Evolutionary conservation across 495 filamentous ascomycete species (phyloP).

Genomic region (Ascobolus immersus): DNA sequence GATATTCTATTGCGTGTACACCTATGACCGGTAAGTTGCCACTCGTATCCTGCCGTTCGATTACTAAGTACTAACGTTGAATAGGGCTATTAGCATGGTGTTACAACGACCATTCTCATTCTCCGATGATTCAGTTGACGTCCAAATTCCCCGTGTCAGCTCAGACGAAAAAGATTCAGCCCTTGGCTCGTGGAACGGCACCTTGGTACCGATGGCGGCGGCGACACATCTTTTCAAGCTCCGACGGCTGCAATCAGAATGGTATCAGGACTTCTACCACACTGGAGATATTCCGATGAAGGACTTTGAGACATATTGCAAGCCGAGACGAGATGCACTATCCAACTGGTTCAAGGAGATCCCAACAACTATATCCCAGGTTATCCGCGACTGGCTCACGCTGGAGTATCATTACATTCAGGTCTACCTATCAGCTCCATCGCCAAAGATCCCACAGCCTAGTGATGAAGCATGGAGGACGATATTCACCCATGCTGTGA

Average conservation of each 20-base stretch:
- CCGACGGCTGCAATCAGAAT: constrained; percentile 48
- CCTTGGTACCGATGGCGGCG: constrained; percentile 10
- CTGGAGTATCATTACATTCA: constrained; percentile 66
- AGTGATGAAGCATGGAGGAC: constrained; percentile 42
- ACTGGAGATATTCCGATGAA: constrained; percentile 36
- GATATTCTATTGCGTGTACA: constrained; percentile 68
- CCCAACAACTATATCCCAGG: constrained; percentile 29
- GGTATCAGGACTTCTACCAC: constrained; percentile 63
- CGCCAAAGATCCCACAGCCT: constrained; percentile 34
- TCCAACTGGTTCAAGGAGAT: constrained; percentile 38
- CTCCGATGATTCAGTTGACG: constrained; percentile 61
- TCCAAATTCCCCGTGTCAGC: constrained; percentile 29
- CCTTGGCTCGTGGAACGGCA: too few species aligned
- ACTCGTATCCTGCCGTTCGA: neutral
- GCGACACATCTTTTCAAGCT: constrained; percentile 43
- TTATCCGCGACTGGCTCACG: constrained; percentile 43
- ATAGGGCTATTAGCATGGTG: constrained; percentile 54
- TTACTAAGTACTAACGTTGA: constrained; percentile 3
- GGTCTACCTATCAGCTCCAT: constrained; percentile 57
- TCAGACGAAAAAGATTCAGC: too few species aligned
- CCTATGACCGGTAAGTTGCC: constrained; percentile 45
- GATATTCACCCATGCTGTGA: constrained; percentile 58
- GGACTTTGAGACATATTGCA: constrained; percentile 32
- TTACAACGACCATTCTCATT: constrained; percentile 67
- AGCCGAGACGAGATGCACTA: constrained; percentile 36